Evolutionary conservation across 2,329 filamentous ascomycete genomes (phyloP).

Genomic region (Aspergillus latus): DNA sequence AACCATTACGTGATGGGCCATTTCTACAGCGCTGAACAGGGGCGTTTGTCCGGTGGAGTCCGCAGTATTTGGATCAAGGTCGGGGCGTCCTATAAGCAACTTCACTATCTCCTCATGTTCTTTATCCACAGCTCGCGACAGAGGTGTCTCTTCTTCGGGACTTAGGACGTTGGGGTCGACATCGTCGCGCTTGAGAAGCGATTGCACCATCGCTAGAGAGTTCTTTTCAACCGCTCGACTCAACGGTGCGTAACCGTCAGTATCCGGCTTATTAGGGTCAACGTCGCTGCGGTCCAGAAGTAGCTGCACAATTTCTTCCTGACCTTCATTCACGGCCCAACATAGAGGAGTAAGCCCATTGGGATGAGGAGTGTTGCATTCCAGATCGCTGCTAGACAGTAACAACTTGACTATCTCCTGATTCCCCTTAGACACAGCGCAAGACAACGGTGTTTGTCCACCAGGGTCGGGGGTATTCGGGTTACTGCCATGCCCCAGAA

Average conservation of each 20-base stretch:
- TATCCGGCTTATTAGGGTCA: slow-evolving; percentile 19
- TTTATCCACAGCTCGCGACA: slow-evolving; percentile 19
- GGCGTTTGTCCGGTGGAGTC: slow-evolving; percentile 20
- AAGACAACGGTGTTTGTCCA: slow-evolving; percentile 23
- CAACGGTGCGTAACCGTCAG: slow-evolving; percentile 20
- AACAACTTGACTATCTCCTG: slow-evolving; percentile 20
- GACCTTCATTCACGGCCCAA: slow-evolving; percentile 21
- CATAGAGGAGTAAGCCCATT: slow-evolving; percentile 22
- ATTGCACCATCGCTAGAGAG: slow-evolving; percentile 10
- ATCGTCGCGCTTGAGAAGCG: slow-evolving; percentile 16
- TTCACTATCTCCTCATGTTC: slow-evolving; percentile 15
- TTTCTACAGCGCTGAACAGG: slow-evolving; percentile 19
- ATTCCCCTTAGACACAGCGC: slow-evolving; percentile 20
- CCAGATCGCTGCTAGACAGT: slow-evolving; percentile 15
- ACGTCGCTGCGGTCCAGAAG: slow-evolving; percentile 18
- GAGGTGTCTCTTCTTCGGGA: slow-evolving; percentile 17
- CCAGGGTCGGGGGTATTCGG: slow-evolving; percentile 17
- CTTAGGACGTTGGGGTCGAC: slow-evolving; percentile 17
- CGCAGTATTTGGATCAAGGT: slow-evolving; percentile 16
- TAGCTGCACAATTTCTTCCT: slow-evolving; percentile 18
- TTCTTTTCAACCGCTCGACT: slow-evolving; percentile 16
- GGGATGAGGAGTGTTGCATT: slow-evolving; percentile 17
- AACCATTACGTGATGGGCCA: slow-evolving; percentile 15
- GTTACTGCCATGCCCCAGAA: slow-evolving; percentile 20
- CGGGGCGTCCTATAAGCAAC: slow-evolving; percentile 16